These are phyloP conservation scores for Penicillium psychrofluorescens DNA, from an alignment of 495 filamentous ascomycete species.

Conservation along the genomic window DNA sequence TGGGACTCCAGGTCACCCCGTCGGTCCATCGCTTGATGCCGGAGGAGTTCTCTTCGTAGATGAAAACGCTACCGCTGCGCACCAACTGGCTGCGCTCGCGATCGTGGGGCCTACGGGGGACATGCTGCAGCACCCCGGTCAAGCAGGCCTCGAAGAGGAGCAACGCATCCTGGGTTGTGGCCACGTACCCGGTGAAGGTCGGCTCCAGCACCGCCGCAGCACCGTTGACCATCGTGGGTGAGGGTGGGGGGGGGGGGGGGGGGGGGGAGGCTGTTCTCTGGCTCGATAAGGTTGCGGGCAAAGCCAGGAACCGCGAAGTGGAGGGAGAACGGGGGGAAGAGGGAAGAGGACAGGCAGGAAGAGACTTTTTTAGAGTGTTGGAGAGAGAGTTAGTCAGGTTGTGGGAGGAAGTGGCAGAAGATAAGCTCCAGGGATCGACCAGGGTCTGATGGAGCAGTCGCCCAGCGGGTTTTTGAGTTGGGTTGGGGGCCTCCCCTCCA, in stretches of 20 bases:
- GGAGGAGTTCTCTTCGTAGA: constrained; percentile 83
- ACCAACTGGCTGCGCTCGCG: constrained; percentile 68
- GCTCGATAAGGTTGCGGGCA: not conserved
- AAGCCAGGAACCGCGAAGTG: not conserved
- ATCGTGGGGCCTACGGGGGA: constrained; percentile 78
- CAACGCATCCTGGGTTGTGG: constrained; percentile 66
- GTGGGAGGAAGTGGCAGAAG: not conserved
- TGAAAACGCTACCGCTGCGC: constrained; percentile 76
- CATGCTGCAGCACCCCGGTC: constrained; percentile 58
- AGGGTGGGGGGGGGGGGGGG: no score
- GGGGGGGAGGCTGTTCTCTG: not conserved
- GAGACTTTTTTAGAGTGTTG: constrained; percentile 2
- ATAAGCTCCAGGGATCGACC: constrained; percentile 17
- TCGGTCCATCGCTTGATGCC: constrained; percentile 95
- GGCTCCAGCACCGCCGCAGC: constrained; percentile 41
- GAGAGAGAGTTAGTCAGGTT: constrained; percentile 3
- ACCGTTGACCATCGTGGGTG: constrained; percentile 38
- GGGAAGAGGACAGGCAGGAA: constrained; percentile 14
- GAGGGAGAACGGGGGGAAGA: constrained; percentile 5
- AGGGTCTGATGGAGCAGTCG: constrained; percentile 24
- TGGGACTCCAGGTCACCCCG: constrained; percentile 82
- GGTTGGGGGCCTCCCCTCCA: not conserved
- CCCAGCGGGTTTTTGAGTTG: constrained; percentile 26
- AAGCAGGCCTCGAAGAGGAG: constrained; percentile 71
- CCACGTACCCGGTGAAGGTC: constrained; percentile 61